Conservation (phyloP, 2,329 filamentous ascomycete species). For the Fusarium papillatum region DNA sequence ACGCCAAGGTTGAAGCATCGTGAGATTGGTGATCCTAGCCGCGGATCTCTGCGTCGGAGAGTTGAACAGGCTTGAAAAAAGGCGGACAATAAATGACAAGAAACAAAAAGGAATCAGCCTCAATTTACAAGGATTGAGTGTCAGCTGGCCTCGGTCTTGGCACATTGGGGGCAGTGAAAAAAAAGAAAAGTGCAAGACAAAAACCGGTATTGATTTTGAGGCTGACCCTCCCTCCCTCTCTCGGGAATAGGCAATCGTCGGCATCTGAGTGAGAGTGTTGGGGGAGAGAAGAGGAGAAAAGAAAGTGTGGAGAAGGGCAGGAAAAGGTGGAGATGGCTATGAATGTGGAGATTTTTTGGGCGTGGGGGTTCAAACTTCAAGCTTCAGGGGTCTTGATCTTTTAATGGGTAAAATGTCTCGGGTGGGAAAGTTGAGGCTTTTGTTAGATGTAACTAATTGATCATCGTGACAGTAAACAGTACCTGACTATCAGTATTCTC, state of each 20-base stretch:
- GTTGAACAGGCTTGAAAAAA: background rate
- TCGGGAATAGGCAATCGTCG: conserved; percentile 11
- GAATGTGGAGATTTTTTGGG: background rate
- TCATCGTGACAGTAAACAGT: background rate
- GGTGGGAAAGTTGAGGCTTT: background rate
- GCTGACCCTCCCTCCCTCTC: background rate
- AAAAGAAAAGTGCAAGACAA: background rate
- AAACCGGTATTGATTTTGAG: conserved; percentile 11
- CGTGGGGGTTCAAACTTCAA: conserved; percentile 11
- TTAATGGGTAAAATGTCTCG: background rate
- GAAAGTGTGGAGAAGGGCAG: conserved; percentile 26
- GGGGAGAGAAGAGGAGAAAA: conserved; percentile 31
- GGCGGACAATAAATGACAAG: background rate
- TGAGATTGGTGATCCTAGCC: background rate
- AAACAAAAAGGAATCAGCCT: background rate
- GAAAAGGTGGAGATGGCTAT: background rate
- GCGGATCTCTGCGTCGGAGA: conserved; percentile 4
- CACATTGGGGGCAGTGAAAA: background rate
- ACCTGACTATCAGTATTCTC: background rate
- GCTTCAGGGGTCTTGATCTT: background rate
- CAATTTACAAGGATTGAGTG: background rate
- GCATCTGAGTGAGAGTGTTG: conserved; percentile 8
- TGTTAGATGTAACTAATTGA: background rate
- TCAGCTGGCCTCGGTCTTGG: conserved; percentile 4
- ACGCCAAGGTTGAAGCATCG: background rate